Conservation (phyloP, 495 filamentous ascomycete species). For the Paragyromitra xinjiangensis region DNA sequence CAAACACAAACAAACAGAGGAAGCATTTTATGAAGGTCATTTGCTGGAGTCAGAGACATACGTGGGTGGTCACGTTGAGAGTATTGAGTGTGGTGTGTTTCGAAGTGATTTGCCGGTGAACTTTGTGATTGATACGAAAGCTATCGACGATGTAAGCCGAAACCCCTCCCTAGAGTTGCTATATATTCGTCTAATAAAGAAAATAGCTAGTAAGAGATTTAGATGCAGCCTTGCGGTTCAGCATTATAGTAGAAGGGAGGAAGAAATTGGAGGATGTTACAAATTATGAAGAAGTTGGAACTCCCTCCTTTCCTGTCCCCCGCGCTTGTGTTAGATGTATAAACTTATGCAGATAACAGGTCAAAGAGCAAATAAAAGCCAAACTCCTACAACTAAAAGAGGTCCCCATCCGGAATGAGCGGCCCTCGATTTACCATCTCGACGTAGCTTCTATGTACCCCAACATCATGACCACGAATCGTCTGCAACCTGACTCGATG, state of each 20-base stretch:
- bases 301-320: background rate
- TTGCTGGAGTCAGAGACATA: constrained; percentile 96
- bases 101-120: constrained; percentile 92
- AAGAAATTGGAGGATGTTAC: constrained; percentile 88
- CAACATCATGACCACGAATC: constrained; percentile 99
- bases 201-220: constrained; percentile 74
- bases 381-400: constrained; percentile 77
- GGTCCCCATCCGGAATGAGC: constrained; percentile 81
- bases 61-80: constrained; percentile 97
- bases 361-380: constrained; percentile 82
- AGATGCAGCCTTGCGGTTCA: constrained; percentile 90
- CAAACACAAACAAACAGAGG: constrained; percentile 89
- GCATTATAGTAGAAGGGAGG: constrained; percentile 91
- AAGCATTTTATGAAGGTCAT: constrained; percentile 96
- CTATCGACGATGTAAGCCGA: constrained; percentile 74
- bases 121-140: constrained; percentile 84
- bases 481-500: constrained; percentile 97
- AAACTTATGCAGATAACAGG: constrained; percentile 55
- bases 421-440: constrained; percentile 94
- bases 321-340: background rate
- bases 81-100: constrained; percentile 98
- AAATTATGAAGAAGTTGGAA: constrained; percentile 80
- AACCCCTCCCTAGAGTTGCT: background rate
- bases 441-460: constrained; percentile 99
- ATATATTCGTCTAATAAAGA: constrained; percentile 11